Base-by-base conservation (phyloP, 2,329 filamentous ascomycete species). In the Claviceps paspali region DNA sequence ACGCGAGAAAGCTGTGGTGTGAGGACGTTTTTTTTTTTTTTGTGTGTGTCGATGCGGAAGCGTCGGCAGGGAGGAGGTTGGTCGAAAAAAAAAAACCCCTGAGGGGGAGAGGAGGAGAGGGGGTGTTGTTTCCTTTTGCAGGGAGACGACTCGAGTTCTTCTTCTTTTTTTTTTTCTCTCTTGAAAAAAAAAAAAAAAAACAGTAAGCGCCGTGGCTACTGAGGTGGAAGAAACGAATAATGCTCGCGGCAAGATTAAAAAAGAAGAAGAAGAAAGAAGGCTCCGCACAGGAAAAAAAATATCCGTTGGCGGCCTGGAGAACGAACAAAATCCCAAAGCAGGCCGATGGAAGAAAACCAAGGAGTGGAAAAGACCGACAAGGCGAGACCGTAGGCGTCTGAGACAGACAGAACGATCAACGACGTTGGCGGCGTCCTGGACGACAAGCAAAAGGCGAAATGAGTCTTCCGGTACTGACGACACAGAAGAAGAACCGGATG, bases 401-500 rank as follows among this genome's bases (percentile, higher is more conserved):
- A 49, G 47, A 50, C 51, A 47, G 44, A 51, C 14, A 30, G 49
- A 51, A 54, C 54, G 53, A 53, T 49, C 46, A 38, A 45, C 11
- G 46, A 51, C 51, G 51, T 45, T 37, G 48, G 45, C 49, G 43
- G 47, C 23, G 41, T 47, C 43, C 43, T 42, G 41, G 40, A 41
- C 39, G 42, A 45, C 41, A 38, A 48, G 42, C 42, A 48, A 43
- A n/a, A 50, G 46, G 42, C 45, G 44, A 49, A 42, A 47, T 41
- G 39, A 45, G 45, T 50, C 47, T 55, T 53, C 49, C 48, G 47
- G 44, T 49, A 35, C 47, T 45, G 41, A 43, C 48, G 46, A 52
- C 49, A 48, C 54, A 56, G 49, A 54, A 53, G 45, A 49, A 50
- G 14, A 33, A 35, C 47, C 53, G 52, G 53, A 54, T 51, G 49